phyloP scores from a whole-genome alignment of 805 yeast genomes.

The Saturnispora dispora region DNA sequence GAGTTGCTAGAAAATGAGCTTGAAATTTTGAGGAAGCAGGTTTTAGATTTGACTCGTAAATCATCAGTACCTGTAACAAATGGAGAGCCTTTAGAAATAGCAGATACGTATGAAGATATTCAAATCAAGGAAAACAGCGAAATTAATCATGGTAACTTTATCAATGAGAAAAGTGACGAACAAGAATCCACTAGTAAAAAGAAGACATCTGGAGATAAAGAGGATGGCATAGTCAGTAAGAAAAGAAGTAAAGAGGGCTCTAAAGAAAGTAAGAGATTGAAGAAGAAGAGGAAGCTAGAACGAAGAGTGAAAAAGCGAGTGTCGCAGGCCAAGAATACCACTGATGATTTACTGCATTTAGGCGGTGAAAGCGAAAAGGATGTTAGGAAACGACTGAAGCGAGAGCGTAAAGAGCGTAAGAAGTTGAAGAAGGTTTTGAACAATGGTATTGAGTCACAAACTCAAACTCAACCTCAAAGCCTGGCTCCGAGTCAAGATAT shows the following conservation, averaged over 20 bases:
- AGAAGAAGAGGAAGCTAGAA: background rate
- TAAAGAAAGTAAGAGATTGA: background rate
- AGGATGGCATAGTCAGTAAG: background rate
- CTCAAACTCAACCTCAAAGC: background rate
- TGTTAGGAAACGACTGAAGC: conserved; percentile 17
- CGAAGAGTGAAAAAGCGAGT: background rate
- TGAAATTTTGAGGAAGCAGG: conserved; percentile 2
- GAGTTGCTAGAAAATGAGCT: background rate
- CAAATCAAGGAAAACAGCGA: conserved; percentile 18
- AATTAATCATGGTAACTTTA: background rate
- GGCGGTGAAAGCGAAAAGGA: conserved; percentile 18
- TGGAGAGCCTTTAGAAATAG: background rate
- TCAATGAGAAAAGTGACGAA: conserved; percentile 1
- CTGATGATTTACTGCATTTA: conserved; percentile 13
- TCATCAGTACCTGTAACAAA: background rate
- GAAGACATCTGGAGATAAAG: conserved; percentile 1
- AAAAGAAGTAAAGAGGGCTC: background rate
- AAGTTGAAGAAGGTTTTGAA: conserved; percentile 13
- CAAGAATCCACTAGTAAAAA: background rate
- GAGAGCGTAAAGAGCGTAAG: conserved; percentile 6
- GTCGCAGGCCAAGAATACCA: background rate
- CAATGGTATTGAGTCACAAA: conserved; percentile 9
- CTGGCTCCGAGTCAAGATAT: background rate
- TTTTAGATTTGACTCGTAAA: conserved; percentile 2
- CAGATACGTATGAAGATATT: conserved; percentile 8